Evolutionary conservation across 768 basidiomycete species (phyloP).

Genomic region (Lactarius indigo): DNA sequence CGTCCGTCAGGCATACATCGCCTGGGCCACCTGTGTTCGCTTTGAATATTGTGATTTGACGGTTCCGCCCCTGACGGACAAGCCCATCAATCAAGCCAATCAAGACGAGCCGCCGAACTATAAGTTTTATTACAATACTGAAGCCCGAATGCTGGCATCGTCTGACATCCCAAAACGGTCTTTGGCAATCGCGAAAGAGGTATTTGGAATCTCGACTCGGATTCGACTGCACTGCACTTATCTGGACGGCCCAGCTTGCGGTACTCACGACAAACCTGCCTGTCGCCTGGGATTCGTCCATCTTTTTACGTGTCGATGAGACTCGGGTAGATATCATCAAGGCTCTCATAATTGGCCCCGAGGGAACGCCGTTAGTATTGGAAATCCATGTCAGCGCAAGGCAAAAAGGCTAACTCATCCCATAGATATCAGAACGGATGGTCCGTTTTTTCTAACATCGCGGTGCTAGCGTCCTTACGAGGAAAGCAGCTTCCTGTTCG

Average conservation of each 20-base stretch:
- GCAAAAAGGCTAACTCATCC: conserved; percentile 6
- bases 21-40: conserved; percentile 78
- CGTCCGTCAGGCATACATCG: conserved; percentile 64
- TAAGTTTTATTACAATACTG: conserved; percentile 79
- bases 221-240: neutral
- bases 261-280: conserved; percentile 92
- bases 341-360: conserved; percentile 87
- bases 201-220: conserved; percentile 26
- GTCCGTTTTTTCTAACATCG: conserved; percentile 40
- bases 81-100: conserved; percentile 39
- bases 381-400: conserved; percentile 1
- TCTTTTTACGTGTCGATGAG: conserved; percentile 92
- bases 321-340: conserved; percentile 89
- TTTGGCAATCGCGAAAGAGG: conserved; percentile 94
- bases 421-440: conserved; percentile 86
- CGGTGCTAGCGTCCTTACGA: conserved; percentile 12
- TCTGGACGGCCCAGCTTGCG: conserved; percentile 58
- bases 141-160: conserved; percentile 78
- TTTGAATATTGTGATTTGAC: conserved; percentile 93
- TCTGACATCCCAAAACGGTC: conserved; percentile 89
- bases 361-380: conserved; percentile 73
- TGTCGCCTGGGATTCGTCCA: conserved; percentile 92
- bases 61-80: conserved; percentile 35
- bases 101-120: conserved; percentile 64
- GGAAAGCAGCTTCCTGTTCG: conserved; percentile 62